Base-by-base conservation (phyloP, 2,329 filamentous ascomycete genomes). In the Stagonosporopsis rhizophila region DNA sequence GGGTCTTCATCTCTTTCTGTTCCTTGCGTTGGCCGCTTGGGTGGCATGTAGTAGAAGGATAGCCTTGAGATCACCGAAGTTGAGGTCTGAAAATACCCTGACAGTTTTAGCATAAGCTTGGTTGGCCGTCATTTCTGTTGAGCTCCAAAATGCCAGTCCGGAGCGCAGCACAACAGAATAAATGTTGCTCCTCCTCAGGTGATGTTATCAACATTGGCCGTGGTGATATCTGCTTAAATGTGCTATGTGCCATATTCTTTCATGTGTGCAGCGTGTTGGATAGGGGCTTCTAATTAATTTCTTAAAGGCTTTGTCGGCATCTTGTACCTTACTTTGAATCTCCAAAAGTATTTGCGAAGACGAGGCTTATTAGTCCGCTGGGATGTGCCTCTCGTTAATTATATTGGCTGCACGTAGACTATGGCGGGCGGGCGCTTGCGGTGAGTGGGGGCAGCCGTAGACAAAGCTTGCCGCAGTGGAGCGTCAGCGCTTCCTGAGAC, bases 401-500 rank as follows among this genome's bases (percentile, higher is more conserved):
- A n/a, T n/a, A 30, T 32, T 32, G 12, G 12, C n/a, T 4, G 15
- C 15, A 14, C 3, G 28, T 9, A 30, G 9, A 9, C 28, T 35
- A 35, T 11, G 17, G 17, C 35, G 7, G 19, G 17, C 35, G 17
- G 25, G 41, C 41, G 41, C 41, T 32, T 44, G 17, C n/a, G 19
- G 27, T 32, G 25, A 44, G 45, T 25, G 45, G 45, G 35, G 45
- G 23, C 45, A 48, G 46, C 46, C 46, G 46, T 28, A 49, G 45
- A 44, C 37, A 28, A 47, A 56, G 42, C 28, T 19, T 51, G 39
- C 47, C 53, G 53, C 42, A 28, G 52, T 56, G 47, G 37, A 56
- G 46, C 53, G 42, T 56, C 41, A 51, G 53, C 47, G 53, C 47
- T 51, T 51, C 41, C 42, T 38, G 47, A 51, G 42, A 56, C 42